Evolutionary conservation across 2,329 filamentous ascomycete species (phyloP).

Genomic region (Biscogniauxia mediterranea): DNA sequence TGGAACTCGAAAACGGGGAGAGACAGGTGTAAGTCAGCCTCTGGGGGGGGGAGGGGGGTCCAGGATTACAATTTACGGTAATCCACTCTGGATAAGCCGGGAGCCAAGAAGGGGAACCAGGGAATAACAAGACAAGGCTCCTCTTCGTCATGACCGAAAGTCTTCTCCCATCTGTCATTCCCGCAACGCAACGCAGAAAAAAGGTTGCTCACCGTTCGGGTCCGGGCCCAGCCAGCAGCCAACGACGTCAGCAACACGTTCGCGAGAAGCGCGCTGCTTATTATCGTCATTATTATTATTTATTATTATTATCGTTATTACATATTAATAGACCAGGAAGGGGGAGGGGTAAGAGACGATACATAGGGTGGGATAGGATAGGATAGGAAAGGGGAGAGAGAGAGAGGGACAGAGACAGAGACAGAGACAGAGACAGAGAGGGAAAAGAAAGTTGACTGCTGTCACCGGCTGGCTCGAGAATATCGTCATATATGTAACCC

Average conservation of each 20-base stretch:
- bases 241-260: constrained; percentile 21
- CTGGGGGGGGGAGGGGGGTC: too few species aligned
- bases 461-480: constrained; percentile 22
- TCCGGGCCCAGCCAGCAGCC: neutral
- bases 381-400: too few species aligned
- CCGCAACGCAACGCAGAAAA: neutral
- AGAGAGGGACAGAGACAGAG: too few species aligned
- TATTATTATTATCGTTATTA: neutral
- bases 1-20: neutral
- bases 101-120: neutral
- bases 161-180: neutral
- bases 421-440: neutral
- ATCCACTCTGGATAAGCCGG: neutral
- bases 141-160: neutral
- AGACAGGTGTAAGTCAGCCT: neutral
- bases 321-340: too few species aligned
- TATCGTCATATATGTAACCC: constrained; percentile 29
- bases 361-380: too few species aligned
- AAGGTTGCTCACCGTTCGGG: neutral
- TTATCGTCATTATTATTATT: neutral
- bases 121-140: neutral
- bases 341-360: too few species aligned
- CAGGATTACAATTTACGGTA: neutral
- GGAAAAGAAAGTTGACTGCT: neutral
- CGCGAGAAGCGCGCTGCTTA: neutral